Conservation (phyloP, 2,329 filamentous ascomycete species). For the Cladosporium sphaerospermum region DNA sequence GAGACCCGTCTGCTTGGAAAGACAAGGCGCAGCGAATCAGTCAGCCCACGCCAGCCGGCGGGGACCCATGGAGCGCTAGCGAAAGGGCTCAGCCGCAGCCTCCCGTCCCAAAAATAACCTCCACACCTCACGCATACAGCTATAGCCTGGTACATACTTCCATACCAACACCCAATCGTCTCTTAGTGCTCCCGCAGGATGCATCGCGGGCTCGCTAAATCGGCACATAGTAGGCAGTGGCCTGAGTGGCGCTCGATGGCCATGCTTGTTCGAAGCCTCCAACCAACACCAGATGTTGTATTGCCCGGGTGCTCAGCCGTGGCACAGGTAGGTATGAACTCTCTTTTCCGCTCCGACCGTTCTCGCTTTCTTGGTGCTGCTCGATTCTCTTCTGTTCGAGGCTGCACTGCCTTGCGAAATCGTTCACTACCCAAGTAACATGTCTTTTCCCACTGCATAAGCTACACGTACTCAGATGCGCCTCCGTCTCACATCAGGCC, state of each 20-base stretch:
- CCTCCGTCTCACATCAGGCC: constrained; percentile 1
- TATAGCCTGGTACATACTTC: background rate
- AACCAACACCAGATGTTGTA: background rate
- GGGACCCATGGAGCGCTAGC: background rate
- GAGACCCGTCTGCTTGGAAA: too few relatives aligned
- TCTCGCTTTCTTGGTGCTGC: background rate
- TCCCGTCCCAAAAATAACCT: background rate
- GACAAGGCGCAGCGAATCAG: too few relatives aligned
- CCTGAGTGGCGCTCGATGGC: background rate
- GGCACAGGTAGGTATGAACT: background rate
- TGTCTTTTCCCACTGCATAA: background rate
- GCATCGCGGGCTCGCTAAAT: background rate
- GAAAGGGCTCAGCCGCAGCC: background rate
- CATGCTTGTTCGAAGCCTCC: constrained; percentile 5
- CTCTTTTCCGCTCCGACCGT: background rate
- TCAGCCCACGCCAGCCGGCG: too few relatives aligned
- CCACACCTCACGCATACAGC: constrained; percentile 2
- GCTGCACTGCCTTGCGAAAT: background rate
- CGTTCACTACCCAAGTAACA: background rate
- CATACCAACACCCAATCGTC: constrained; percentile 2
- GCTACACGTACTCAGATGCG: background rate
- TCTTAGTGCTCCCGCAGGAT: background rate
- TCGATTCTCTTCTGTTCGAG: background rate
- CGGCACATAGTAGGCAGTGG: background rate
- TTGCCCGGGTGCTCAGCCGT: constrained; percentile 1